Evolutionary conservation across 768 basidiomycete genomes (phyloP).

Genomic region (Phanerochaete sordida): DNA sequence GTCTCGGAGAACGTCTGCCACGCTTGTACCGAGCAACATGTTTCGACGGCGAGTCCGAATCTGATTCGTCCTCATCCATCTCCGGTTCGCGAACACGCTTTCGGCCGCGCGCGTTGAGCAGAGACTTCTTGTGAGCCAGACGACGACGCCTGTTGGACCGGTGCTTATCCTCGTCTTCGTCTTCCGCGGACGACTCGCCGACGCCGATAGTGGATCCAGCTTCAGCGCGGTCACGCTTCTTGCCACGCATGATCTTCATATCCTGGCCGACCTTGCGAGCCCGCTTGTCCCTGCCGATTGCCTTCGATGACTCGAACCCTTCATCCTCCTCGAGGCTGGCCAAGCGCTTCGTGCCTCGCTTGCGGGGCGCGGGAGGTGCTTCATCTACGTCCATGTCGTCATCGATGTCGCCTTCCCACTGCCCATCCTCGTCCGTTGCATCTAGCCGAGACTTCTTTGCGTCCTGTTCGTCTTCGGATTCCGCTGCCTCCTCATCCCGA

Average conservation of each 20-base stretch:
- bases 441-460: constrained; percentile 52
- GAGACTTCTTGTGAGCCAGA: constrained; percentile 50
- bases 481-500: constrained; percentile 39
- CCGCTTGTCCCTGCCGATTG: constrained; percentile 47
- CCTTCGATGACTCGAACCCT: constrained; percentile 33
- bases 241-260: constrained; percentile 38
- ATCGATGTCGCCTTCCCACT: constrained; percentile 20
- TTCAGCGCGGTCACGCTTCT: constrained; percentile 74
- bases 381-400: constrained; percentile 24
- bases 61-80: constrained; percentile 32
- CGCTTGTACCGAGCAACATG: constrained; percentile 46
- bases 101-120: constrained; percentile 46
- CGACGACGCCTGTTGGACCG: constrained; percentile 49
- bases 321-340: constrained; percentile 44
- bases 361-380: constrained; percentile 11
- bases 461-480: constrained; percentile 26
- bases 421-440: constrained; percentile 44
- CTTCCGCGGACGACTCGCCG: constrained; percentile 42
- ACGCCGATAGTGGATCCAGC: constrained; percentile 70
- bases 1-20: constrained; percentile 40
- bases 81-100: constrained; percentile 65
- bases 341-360: constrained; percentile 49
- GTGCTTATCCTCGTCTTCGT: constrained; percentile 37
- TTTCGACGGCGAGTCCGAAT: constrained; percentile 32
- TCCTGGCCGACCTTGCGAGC: constrained; percentile 14